phyloP scores from a whole-genome alignment of 1,139 yeast species.

The Debaryomycetaceae sp. region DNA sequence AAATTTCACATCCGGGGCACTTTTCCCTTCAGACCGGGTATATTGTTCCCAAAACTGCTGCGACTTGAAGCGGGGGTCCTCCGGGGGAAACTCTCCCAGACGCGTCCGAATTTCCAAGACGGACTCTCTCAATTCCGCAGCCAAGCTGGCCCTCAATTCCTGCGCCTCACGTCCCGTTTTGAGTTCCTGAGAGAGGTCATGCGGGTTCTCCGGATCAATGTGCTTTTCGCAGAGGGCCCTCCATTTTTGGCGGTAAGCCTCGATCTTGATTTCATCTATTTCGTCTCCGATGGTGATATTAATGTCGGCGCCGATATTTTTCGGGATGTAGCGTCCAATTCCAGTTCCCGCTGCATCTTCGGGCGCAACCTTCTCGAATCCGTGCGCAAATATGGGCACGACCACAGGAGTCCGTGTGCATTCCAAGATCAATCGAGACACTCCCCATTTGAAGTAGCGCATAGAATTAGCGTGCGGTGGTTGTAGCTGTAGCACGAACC shows the following conservation, averaged over 20 bases:
- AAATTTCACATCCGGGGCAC: constrained; percentile 58
- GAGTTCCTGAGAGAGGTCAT: constrained; percentile 52
- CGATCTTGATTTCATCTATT: constrained; percentile 51
- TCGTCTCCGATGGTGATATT: constrained; percentile 66
- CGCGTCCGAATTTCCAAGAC: constrained; percentile 49
- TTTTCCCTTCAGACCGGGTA: constrained; percentile 52
- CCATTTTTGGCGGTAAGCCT: constrained; percentile 59
- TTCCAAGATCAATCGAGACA: constrained; percentile 72
- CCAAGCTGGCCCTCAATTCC: constrained; percentile 55
- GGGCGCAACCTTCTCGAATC: constrained; percentile 81
- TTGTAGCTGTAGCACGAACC: constrained; percentile 77
- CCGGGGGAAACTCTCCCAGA: constrained; percentile 38
- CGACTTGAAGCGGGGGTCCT: constrained; percentile 46
- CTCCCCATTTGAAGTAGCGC: constrained; percentile 96
- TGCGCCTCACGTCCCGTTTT: constrained; percentile 55
- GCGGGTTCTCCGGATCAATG: constrained; percentile 37
- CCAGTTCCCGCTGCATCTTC: constrained; percentile 54
- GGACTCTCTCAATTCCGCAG: constrained; percentile 54
- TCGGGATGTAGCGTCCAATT: constrained; percentile 48
- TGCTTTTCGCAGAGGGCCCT: constrained; percentile 44
- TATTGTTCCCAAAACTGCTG: constrained; percentile 66
- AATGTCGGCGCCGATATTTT: constrained; percentile 57
- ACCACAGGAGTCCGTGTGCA: constrained; percentile 76
- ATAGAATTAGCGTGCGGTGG: constrained; percentile 75
- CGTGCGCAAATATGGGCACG: constrained; percentile 80